Evolutionary conservation across 305 asterid genomes (phyloP).

Genomic region (Fraxinus floribunda): DNA sequence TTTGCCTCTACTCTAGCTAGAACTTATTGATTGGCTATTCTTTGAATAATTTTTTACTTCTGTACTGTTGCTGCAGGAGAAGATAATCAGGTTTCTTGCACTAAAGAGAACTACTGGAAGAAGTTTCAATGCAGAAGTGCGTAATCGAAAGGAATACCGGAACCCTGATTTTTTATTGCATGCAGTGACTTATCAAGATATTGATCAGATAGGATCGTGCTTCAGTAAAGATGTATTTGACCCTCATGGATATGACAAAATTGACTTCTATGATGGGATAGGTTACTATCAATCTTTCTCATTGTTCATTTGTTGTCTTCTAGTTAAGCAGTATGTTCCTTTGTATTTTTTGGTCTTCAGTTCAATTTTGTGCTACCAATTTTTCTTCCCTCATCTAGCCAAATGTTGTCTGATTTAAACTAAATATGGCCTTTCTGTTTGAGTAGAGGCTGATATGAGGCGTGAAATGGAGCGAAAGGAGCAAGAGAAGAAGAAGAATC

Average conservation of each 20-base stretch:
- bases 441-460: conserved; percentile 72
- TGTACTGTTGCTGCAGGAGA: conserved; percentile 50
- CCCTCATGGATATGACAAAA: conserved; percentile 91
- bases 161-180: conserved; percentile 93
- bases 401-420: not conserved
- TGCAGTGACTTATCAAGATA: conserved; percentile 87
- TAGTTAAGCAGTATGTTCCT: conserved; percentile 11
- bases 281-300: conserved; percentile 40
- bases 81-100: conserved; percentile 61
- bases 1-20: not conserved
- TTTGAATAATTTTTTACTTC: not conserved
- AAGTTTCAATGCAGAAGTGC: conserved; percentile 89
- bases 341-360: not conserved
- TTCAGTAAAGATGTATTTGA: conserved; percentile 88
- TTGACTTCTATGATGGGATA: conserved; percentile 90
- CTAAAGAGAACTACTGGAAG: conserved; percentile 69
- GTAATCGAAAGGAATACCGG: conserved; percentile 88
- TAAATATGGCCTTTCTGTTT: not conserved
- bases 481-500: conserved; percentile 84
- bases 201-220: conserved; percentile 95
- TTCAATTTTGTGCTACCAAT: conserved; percentile 1
- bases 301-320: conserved; percentile 11
- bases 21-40: not conserved
- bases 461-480: conserved; percentile 87
- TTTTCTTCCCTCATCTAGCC: conserved; percentile 12